Base-by-base conservation (phyloP, 2,329 filamentous ascomycete genomes). In the Tolypocladium tundrense region DNA sequence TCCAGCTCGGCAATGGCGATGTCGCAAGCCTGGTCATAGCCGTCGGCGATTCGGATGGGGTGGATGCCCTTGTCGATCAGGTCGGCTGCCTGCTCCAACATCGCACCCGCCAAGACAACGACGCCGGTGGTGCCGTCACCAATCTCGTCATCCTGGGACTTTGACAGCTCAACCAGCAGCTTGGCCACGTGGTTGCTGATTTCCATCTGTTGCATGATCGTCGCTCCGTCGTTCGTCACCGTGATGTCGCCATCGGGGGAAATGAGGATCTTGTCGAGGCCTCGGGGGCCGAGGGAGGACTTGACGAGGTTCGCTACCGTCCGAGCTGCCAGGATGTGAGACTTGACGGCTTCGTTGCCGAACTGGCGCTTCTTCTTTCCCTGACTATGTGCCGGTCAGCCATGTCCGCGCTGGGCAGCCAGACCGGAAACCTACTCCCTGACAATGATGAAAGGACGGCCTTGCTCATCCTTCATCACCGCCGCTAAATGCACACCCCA, bases 31-130 rank as follows among this genome's bases (percentile, higher is more conserved):
- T 96, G 87, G 72, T 99, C 94, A 77, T 96, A 99, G 56, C 94
- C 94, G 75, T 99, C 94, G 64, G 95, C 95, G 76, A 99, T 97
- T 67, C 95, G 84, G 73, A 99, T 99, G 61, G 94, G 94, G 77
- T 99, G 94, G 68, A 99, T 99, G 71, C 94, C 95, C 84, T 99
- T 99, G 82, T 99, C 95, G 73, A 99, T 97, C 66, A 99, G 84
- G 72, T 97, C 94, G 62, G 93, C 91, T 21, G 94, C 94, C 77
- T 97, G 93, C 76, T 99, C 95, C 61, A 99, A 81, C 63, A 99
- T 84, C 61, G 94, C 92, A 63, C 93, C 94, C 16, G 94, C 94
- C 65, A 99, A 79, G 54, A 99, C 95, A 55, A 99, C 94, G 16
- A 99, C 94, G 73, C 94, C 94, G 0, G 94, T 99, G 62, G 94